Evolutionary conservation across 305 asterid genomes (phyloP).

Genomic region (Fraxinus dipetala): DNA sequence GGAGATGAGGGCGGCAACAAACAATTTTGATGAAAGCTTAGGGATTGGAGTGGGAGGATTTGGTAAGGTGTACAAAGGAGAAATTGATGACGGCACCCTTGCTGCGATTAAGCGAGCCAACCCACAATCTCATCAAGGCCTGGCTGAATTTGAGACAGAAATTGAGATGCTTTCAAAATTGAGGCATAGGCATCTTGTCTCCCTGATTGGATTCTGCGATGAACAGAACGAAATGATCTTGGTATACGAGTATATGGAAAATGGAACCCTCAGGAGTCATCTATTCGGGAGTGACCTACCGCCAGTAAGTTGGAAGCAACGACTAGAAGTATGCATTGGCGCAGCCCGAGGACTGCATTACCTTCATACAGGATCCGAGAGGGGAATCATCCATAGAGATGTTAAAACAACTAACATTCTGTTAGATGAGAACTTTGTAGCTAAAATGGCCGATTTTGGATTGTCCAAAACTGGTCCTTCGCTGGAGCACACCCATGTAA

Average conservation of each 20-base stretch:
- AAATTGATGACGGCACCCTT: conserved; percentile 51
- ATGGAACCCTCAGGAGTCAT: conserved; percentile 80
- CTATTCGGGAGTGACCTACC: conserved; percentile 71
- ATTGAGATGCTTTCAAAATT: conserved; percentile 76
- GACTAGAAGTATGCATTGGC: conserved; percentile 76
- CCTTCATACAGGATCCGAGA: conserved; percentile 87
- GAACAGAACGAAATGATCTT: conserved; percentile 83
- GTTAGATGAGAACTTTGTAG: conserved; percentile 67
- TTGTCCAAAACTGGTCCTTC: conserved; percentile 84
- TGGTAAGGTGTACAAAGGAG: conserved; percentile 80
- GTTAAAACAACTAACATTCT: conserved; percentile 84
- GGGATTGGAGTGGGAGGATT: conserved; percentile 91
- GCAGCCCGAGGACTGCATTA: conserved; percentile 83
- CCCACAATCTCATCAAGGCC: conserved; percentile 90
- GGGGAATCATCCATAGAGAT: conserved; percentile 85
- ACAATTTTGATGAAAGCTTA: conserved; percentile 64
- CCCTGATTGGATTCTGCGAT: conserved; percentile 86
- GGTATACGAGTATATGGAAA: conserved; percentile 89
- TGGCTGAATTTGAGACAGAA: conserved; percentile 80
- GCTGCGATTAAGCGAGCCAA: conserved; percentile 80
- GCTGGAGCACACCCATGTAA: conserved; percentile 85
- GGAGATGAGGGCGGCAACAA: conserved; percentile 68
- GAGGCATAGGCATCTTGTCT: conserved; percentile 82
- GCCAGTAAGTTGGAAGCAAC: conserved; percentile 72
- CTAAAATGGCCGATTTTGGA: conserved; percentile 94